phyloP scores from a whole-genome alignment of 75 land plant species.

The Pinus albicaulis region DNA sequence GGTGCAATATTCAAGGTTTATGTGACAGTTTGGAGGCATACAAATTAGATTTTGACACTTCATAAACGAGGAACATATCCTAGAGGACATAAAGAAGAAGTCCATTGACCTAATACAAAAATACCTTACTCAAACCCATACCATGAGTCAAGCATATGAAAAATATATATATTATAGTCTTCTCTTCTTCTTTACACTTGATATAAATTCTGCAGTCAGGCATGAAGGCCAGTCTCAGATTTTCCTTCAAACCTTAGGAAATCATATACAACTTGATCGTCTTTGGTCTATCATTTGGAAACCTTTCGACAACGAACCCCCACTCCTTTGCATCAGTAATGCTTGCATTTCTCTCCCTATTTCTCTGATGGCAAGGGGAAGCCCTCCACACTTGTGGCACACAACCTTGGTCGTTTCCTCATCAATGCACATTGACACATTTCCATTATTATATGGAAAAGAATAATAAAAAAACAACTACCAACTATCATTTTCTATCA shows the following conservation, averaged over 20 bases:
- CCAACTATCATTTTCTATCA: background rate
- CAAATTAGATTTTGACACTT: too few species aligned
- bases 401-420: background rate
- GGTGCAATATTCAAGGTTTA: too few species aligned
- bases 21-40: too few species aligned
- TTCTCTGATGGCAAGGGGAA: background rate
- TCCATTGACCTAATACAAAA: too few species aligned
- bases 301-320: background rate
- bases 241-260: background rate
- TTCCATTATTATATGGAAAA: background rate
- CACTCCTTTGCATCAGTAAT: background rate
- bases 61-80: too few species aligned
- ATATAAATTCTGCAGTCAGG: too few species aligned
- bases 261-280: background rate
- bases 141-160: too few species aligned
- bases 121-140: too few species aligned
- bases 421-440: background rate
- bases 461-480: background rate
- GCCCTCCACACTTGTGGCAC: background rate
- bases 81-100: too few species aligned
- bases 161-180: too few species aligned
- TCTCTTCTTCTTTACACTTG: too few species aligned
- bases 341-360: background rate
- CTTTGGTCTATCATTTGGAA: background rate
- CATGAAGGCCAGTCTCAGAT: too few species aligned